Evolutionary conservation across 768 basidiomycete genomes (phyloP).

Genomic region (Suillus clintonianus): DNA sequence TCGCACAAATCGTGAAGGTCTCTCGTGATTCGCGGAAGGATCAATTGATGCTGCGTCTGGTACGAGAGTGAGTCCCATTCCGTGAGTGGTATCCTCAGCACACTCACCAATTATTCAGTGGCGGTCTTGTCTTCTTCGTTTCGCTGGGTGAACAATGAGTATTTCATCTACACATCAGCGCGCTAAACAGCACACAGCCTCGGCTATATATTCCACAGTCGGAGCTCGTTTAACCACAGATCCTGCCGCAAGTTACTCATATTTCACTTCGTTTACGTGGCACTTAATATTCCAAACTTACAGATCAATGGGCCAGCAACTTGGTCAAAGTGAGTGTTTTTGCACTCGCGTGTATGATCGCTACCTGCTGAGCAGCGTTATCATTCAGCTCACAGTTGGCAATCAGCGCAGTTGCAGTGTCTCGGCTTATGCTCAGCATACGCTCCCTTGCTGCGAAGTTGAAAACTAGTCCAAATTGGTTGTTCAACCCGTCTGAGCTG

Average conservation of each 20-base stretch:
- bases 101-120: not conserved
- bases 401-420: constrained; percentile 8
- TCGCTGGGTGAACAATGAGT: constrained; percentile 6
- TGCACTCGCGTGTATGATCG: not conserved
- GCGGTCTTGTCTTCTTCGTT: constrained; percentile 9
- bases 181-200: not conserved
- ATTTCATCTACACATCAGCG: not conserved
- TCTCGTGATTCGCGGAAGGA: not conserved
- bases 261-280: not conserved
- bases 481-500: constrained; percentile 16
- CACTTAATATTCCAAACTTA: not conserved
- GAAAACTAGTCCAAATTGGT: constrained; percentile 5
- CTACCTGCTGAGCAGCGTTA: not conserved
- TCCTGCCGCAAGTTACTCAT: constrained; percentile 1
- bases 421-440: constrained; percentile 16
- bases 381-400: constrained; percentile 6
- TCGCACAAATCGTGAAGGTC: not conserved
- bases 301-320: constrained; percentile 8
- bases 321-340: constrained; percentile 5
- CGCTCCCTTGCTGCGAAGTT: constrained; percentile 15
- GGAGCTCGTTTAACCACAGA: constrained; percentile 2
- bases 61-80: constrained; percentile 6
- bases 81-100: not conserved
- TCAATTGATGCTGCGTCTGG: constrained; percentile 3
- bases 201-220: constrained; percentile 4